Base-by-base conservation (phyloP, 768 basidiomycete genomes). In the Epithele typhae region DNA sequence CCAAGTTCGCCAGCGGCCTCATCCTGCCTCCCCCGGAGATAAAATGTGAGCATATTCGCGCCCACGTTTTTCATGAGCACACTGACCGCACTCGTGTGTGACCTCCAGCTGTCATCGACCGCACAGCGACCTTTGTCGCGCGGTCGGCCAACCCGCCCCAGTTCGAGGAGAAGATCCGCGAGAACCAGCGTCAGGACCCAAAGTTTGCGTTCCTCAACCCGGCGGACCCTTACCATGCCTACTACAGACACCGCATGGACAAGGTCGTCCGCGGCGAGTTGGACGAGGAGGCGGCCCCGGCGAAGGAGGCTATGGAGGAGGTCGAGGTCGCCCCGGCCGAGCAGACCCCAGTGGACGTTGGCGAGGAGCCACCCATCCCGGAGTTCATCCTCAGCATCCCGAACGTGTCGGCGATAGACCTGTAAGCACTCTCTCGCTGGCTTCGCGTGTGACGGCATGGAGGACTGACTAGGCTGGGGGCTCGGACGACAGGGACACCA, bases 191-290 rank as follows among this genome's bases (percentile, higher is more conserved):
- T 69, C 79, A 83, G 55, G 95, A 98, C 74, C 92, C 93, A 47
- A 95, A 96, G 71, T 99, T 98, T 76, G 92, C 95, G 48, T 99
- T 99, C 75, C 79, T 99, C 66, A 95, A 95, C 72, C 85, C 91
- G 52, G 81, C 81, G 40, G 96, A 99, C 75, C 92, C 96, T 55
- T 99, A 96, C 72, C 92, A 98, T 83, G 90, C 90, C 51, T 98
- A 99, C 71, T 99, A 99, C 64, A 83, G 89, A 62, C 82, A 94
- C 73, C 82, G 87, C 62, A 81, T 95, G 71, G 90, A 92, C 39
- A 83, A 82, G 62, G 79, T 92, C 52, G 70, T 78, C 43, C 80
- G 80, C 6, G 92, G 92, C 17, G 87, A 90, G 60, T 60, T 79
- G 8, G 72, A 78, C 12, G 89, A 89, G 32, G 88, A 86, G 24